Evolutionary conservation across 495 filamentous ascomycete species (phyloP).

Genomic region (Penicillium roqueforti): DNA sequence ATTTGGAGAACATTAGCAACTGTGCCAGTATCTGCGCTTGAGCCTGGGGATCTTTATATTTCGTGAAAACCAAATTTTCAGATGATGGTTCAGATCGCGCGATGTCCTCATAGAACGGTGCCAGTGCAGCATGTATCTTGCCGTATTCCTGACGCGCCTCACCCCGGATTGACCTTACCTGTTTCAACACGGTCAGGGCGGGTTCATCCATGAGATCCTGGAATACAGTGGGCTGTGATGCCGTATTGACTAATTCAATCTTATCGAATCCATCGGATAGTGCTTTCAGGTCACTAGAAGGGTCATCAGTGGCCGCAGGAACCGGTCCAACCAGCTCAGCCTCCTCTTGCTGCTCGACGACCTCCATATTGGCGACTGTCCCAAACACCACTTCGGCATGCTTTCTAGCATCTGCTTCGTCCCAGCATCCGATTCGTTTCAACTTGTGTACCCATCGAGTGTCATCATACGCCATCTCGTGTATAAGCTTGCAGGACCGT

Average conservation of each 20-base stretch:
- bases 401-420: conserved; percentile 78
- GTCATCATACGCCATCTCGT: conserved; percentile 99
- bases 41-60: conserved; percentile 79
- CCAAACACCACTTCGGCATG: conserved; percentile 70
- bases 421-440: conserved; percentile 85
- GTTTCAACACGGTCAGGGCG: conserved; percentile 61
- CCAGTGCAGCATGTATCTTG: conserved; percentile 80
- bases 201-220: conserved; percentile 33
- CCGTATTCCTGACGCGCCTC: conserved; percentile 86
- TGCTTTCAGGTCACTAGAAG: conserved; percentile 20
- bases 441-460: conserved; percentile 86
- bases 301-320: conserved; percentile 11
- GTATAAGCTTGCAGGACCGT: conserved; percentile 80
- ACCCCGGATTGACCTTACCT: conserved; percentile 74
- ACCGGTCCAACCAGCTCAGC: conserved; percentile 22
- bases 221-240: conserved; percentile 12
- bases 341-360: conserved; percentile 47
- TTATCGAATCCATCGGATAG: conserved; percentile 67
- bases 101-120: conserved; percentile 84
- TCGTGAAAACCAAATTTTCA: conserved; percentile 78
- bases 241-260: conserved; percentile 45
- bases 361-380: conserved; percentile 59
- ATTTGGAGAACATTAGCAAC: conserved; percentile 68
- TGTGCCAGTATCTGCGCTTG: conserved; percentile 87
- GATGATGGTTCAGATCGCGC: conserved; percentile 65